These are phyloP conservation scores for Antitrichia curtipendula DNA, from an alignment of 225 moss, liverwort and hornwort genomes.

Conservation along the genomic window DNA sequence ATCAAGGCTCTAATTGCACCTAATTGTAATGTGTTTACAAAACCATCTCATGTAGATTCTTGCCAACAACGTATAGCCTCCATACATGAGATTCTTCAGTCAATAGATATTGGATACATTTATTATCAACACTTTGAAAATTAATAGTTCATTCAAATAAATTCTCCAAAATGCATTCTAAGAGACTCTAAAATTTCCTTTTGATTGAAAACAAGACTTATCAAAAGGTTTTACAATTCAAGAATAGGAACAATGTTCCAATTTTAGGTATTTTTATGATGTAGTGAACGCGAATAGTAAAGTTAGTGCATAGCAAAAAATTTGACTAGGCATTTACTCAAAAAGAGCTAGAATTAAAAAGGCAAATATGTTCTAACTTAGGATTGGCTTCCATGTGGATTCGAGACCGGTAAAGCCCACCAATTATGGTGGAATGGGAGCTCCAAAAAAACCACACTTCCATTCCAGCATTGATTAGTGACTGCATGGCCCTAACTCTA, in stretches of 20 bases:
- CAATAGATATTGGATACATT: rapidly evolving
- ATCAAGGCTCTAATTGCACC: not conserved
- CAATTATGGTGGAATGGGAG: rapidly evolving
- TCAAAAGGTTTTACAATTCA: rapidly evolving
- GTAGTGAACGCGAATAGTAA: not conserved
- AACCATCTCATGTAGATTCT: not conserved
- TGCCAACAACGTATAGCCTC: not conserved
- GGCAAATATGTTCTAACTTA: not conserved
- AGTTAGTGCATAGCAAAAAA: not conserved
- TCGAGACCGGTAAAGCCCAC: rapidly evolving
- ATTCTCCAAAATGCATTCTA: not conserved
- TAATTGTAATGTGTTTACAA: not conserved
- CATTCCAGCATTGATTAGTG: too few species aligned
- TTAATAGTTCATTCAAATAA: not conserved
- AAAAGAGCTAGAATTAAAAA: not conserved
- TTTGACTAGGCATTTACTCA: not conserved
- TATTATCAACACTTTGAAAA: not conserved
- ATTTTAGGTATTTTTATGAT: not conserved
- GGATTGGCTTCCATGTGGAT: rapidly evolving
- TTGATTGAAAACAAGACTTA: not conserved
- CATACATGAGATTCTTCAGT: not conserved
- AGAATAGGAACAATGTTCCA: not conserved
- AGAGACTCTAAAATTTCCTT: not conserved
- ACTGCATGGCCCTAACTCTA: rapidly evolving
- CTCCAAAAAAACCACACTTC: rapidly evolving